phyloP scores from a whole-genome alignment of 2,329 filamentous ascomycete species.

The Cytospora schulzeri region DNA sequence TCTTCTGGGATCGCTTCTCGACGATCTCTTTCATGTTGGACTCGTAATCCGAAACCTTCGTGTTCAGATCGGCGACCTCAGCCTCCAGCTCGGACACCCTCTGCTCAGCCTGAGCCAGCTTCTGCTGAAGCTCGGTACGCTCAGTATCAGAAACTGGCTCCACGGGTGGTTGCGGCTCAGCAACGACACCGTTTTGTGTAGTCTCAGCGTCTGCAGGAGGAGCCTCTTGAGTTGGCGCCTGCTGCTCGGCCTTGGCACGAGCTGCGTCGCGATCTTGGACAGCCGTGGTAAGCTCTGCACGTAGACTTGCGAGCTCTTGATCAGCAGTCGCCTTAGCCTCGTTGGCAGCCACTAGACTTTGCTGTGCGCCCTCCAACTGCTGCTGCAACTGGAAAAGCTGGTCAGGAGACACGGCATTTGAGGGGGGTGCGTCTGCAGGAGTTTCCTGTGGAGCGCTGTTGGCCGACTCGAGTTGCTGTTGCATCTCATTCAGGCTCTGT shows the following conservation, averaged over 20 bases:
- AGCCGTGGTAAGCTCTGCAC: constrained; percentile 61
- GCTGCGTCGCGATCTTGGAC: constrained; percentile 67
- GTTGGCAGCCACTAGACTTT: constrained; percentile 66
- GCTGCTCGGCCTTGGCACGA: constrained; percentile 43
- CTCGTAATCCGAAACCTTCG: constrained; percentile 66
- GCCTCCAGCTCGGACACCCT: constrained; percentile 67
- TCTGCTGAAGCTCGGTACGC: constrained; percentile 63
- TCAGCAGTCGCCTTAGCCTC: constrained; percentile 72
- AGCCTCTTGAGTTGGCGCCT: constrained; percentile 30
- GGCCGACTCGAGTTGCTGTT: constrained; percentile 38
- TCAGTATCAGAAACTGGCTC: constrained; percentile 56
- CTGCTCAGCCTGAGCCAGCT: constrained; percentile 61
- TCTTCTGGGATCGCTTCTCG: constrained; percentile 67
- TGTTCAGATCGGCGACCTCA: constrained; percentile 65
- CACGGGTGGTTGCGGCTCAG: constrained; percentile 30
- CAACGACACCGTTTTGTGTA: constrained; percentile 35
- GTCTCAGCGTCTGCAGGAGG: constrained; percentile 29
- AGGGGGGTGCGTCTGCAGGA: constrained; percentile 34
- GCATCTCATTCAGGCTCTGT: constrained; percentile 46
- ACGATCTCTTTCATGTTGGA: constrained; percentile 61
- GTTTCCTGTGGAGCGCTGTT: constrained; percentile 21
- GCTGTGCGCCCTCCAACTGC: constrained; percentile 42
- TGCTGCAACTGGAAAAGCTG: constrained; percentile 51
- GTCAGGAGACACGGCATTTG: constrained; percentile 48
- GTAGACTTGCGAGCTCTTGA: constrained; percentile 58